Evolutionary conservation across 2,329 filamentous ascomycete genomes (phyloP).

Genomic region (Fusarium sp.): DNA sequence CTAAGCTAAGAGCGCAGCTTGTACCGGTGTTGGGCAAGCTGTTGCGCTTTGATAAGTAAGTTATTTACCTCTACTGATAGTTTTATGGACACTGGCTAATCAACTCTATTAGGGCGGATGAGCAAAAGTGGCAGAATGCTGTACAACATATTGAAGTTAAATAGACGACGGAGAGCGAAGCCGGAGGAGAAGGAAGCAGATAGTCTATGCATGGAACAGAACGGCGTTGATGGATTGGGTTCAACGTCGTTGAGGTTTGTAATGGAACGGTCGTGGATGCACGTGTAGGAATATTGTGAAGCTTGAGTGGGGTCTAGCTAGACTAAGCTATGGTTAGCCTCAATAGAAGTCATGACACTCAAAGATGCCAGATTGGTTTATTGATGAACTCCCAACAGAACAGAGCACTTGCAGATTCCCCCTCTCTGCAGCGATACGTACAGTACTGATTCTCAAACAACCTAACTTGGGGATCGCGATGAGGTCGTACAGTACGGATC

Average conservation of each 20-base stretch:
- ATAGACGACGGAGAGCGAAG: constrained; percentile 33
- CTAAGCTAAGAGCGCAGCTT: constrained; percentile 78
- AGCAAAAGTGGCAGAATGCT: constrained; percentile 87
- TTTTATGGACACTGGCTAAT: neutral
- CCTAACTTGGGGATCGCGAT: constrained; percentile 20
- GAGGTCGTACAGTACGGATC: constrained; percentile 1
- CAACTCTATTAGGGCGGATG: constrained; percentile 65
- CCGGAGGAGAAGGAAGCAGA: neutral
- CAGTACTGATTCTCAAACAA: neutral
- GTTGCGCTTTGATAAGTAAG: constrained; percentile 80
- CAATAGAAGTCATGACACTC: constrained; percentile 18
- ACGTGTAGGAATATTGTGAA: constrained; percentile 38
- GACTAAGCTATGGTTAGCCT: neutral
- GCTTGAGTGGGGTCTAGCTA: neutral
- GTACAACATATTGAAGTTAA: constrained; percentile 66
- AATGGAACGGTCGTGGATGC: constrained; percentile 5
- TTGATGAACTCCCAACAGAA: neutral
- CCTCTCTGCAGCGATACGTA: too few relatives aligned
- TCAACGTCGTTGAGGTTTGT: constrained; percentile 11
- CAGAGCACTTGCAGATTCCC: neutral
- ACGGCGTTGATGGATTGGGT: constrained; percentile 34
- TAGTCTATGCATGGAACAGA: constrained; percentile 15
- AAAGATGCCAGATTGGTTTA: neutral
- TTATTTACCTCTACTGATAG: constrained; percentile 26
- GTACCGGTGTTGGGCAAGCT: constrained; percentile 82